These are phyloP conservation scores for Logfia minima DNA, from an alignment of 129 eudicot species.

Conservation along the genomic window DNA sequence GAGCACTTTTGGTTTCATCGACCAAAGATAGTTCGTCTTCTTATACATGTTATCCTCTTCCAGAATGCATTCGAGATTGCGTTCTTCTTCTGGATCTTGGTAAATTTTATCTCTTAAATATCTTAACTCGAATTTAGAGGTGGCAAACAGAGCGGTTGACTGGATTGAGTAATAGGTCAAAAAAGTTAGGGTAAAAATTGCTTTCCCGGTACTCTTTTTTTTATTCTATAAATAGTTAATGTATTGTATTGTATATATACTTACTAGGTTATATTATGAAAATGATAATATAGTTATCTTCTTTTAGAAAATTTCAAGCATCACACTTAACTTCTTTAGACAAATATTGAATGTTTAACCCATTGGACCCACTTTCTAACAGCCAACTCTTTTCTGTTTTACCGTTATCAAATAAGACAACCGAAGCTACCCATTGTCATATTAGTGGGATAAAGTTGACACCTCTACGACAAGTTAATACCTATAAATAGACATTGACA, in stretches of 20 bases:
- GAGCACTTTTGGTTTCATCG: constrained; percentile 88
- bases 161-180: neutral
- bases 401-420: neutral
- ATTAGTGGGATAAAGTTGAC: neutral
- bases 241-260: too few species aligned
- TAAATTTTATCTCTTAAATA: constrained; percentile 23
- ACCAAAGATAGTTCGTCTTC: constrained; percentile 58
- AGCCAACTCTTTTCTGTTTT: neutral
- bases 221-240: neutral
- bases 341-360: neutral
- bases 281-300: too few species aligned
- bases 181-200: neutral
- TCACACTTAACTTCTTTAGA: neutral
- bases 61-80: constrained; percentile 97
- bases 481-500: neutral
- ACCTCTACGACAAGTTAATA: neutral
- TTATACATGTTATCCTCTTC: constrained; percentile 92
- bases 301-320: neutral
- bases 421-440: neutral
- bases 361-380: neutral
- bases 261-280: neutral
- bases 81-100: constrained; percentile 93
- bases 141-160: neutral
- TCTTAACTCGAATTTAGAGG: neutral
- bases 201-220: neutral